phyloP scores from a whole-genome alignment of 768 basidiomycete genomes.

The Pleurotus pulmonarius region DNA sequence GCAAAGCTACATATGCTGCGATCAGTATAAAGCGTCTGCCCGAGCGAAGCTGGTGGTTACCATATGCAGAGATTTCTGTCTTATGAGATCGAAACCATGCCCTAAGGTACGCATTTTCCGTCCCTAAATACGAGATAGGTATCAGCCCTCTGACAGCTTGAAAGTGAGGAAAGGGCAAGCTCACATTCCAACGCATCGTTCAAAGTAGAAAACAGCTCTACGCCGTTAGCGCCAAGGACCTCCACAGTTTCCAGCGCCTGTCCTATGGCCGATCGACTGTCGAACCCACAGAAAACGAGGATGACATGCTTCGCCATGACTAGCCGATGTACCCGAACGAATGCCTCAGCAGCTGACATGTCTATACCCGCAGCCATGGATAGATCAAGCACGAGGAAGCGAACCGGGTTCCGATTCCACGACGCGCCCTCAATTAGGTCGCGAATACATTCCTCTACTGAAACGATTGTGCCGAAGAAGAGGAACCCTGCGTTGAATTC shows the following conservation, averaged over 20 bases:
- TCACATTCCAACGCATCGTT: slow-evolving; percentile 92
- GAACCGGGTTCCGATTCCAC: slow-evolving; percentile 74
- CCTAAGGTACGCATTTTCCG: slow-evolving; percentile 87
- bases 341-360: slow-evolving; percentile 93
- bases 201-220: slow-evolving; percentile 78
- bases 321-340: slow-evolving; percentile 85
- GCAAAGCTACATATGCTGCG: slow-evolving; percentile 42
- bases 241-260: slow-evolving; percentile 76
- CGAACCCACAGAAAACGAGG: slow-evolving; percentile 86
- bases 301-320: slow-evolving; percentile 72
- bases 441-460: slow-evolving; percentile 86
- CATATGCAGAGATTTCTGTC: slow-evolving; percentile 37
- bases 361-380: slow-evolving; percentile 86
- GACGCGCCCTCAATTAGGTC: slow-evolving; percentile 64
- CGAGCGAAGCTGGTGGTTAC: slow-evolving; percentile 22
- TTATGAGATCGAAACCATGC: slow-evolving; percentile 75
- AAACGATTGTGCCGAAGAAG: slow-evolving; percentile 90
- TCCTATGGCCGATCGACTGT: slow-evolving; percentile 58
- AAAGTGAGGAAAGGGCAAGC: slow-evolving; percentile 20
- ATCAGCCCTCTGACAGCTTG: not conserved
- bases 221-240: slow-evolving; percentile 70
- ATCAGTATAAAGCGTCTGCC: not conserved
- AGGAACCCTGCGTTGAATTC: slow-evolving; percentile 58
- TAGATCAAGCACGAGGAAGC: slow-evolving; percentile 89
- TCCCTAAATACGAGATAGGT: slow-evolving; percentile 47